Evolutionary conservation across 805 yeast genomes (phyloP), one percentile per base, ranked within the genome.

Genomic region (Komagataella phaffii): DNA sequence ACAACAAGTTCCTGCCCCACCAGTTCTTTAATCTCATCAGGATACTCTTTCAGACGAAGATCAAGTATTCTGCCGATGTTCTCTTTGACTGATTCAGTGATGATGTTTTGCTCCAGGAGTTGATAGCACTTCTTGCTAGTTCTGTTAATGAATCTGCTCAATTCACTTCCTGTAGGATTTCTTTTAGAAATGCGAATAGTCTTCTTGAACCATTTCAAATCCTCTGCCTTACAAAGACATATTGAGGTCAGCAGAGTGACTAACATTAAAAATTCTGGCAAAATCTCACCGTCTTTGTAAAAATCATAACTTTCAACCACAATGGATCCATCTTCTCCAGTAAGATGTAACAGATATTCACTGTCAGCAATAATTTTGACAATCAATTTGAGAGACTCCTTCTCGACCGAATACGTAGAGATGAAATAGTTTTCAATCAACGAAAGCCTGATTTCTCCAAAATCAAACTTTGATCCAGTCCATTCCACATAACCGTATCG

Each of bases 401-500:
- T 36, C 8, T 63, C 55, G 7, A 63, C 23, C 5, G 57, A 55
- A 43, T 56, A 66, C 7, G 60, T 55, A 3, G 60, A 50, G 7
- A 56, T 54, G 49, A 77, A 72, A 7, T 69, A 70, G 1, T 64
- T 59, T 50, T 67, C 69, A 12, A 82, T 69, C 3, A 63, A 60
- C 0, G 60, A 56, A 23, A 83, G 56, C 1, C 81, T 72, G 3
- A 91, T 58, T 64, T 91, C 98, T 6, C 83, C 96, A 59, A 86
- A 84, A 63, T 91, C 98, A 61, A 71, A 79, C 48, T 76, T 77
- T 1, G 93, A 84, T 0, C 88, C 87, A 18, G 71, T 73, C 43
- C 62, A 51, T 66, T 90, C 96, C 23, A 88, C 93, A 59, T 87
- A 91, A 0, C 99, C 99, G 58, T 91, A 91, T 53, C 96, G 76